Base-by-base conservation (phyloP, 352 stramenopile genomes). In the Aphanomyces invadans region DNA sequence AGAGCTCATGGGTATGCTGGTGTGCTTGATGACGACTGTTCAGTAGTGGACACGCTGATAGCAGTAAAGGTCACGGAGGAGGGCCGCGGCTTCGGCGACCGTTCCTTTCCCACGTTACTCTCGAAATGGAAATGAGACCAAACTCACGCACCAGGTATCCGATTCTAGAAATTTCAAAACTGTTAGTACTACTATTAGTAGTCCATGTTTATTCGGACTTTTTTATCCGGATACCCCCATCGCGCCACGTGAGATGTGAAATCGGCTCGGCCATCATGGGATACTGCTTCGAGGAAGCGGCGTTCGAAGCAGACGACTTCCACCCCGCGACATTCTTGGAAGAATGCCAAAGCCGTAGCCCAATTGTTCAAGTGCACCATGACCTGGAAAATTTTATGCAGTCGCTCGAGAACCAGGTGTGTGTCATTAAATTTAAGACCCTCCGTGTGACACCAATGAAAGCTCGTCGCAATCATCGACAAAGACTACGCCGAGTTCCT, bases 401-500 rank as follows among this genome's bases (percentile, higher is more conserved):
- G 33, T 76, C 83, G 68, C 77, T 95, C 7, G 86, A 95, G 73
- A 95, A 92, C 70, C 86, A 95, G 76, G 79, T 84, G 33, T 10
- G 36, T 63, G 29, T 25, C 12, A 21, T 32, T 11, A 28, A 15
- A 36, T 25, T 19, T 32, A 28, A 25, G 44, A 26, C 32, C 39
- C 15, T 28, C 25, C 19, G 23, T 62, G 21, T 51, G 2, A 15
- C 36, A 19, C n/a, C 2, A 5, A 23, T 36, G n/a, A n/a, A n/a
- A 88, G 75, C 77, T 95, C 31, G 86, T 95, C 15, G 78, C 83
- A 44, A 92, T 95, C 70, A 95, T 95, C 74, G 91, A 95, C 61
- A 76, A 92, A 39, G 86, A 95, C 72, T 95, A 95, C 64, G 76
- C 83, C 51, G 86, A 95, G 75, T 95, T 95, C 62, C 74, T 95